Conservation (phyloP, 768 basidiomycete genomes). For the Chlorophyllum brunneum region DNA sequence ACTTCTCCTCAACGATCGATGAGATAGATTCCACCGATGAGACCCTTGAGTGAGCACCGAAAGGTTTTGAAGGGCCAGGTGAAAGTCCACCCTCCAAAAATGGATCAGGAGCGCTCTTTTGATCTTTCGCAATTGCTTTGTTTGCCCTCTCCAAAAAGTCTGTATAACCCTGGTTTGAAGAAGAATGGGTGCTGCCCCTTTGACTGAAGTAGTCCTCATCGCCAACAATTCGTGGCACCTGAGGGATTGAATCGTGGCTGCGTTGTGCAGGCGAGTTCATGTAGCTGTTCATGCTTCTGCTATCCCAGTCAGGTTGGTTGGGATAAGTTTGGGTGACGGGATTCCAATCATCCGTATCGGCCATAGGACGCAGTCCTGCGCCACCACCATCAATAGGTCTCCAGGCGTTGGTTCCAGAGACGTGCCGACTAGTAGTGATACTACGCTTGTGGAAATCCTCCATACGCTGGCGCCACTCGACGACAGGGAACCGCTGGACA, state of each 20-base stretch:
- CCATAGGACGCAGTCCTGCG: slow-evolving; percentile 43
- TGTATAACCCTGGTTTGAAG: slow-evolving; percentile 49
- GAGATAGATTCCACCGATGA: slow-evolving; percentile 91
- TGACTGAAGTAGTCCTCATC: slow-evolving; percentile 53
- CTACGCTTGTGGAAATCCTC: slow-evolving; percentile 93
- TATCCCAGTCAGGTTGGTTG: slow-evolving; percentile 75
- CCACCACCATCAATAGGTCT: slow-evolving; percentile 64
- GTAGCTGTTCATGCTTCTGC: slow-evolving; percentile 37
- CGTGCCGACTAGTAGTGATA: slow-evolving; percentile 63
- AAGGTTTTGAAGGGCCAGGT: slow-evolving; percentile 71
- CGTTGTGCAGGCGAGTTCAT: slow-evolving; percentile 61
- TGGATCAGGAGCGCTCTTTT: slow-evolving; percentile 77
- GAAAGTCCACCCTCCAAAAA: slow-evolving; percentile 64
- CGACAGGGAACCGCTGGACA: slow-evolving; percentile 94
- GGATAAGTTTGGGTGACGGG: slow-evolving; percentile 64
- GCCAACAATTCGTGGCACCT: slow-evolving; percentile 31
- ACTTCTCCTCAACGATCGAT: slow-evolving; percentile 88
- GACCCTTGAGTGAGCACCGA: slow-evolving; percentile 74
- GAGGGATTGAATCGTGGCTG: slow-evolving; percentile 59
- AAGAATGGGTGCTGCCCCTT: slow-evolving; percentile 28
- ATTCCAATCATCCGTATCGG: slow-evolving; percentile 77
- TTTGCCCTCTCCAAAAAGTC: slow-evolving; percentile 88
- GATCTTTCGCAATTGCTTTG: slow-evolving; percentile 74
- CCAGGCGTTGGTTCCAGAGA: slow-evolving; percentile 77
- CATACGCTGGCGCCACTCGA: slow-evolving; percentile 95